Evolutionary conservation across 2,329 filamentous ascomycete genomes (phyloP), one percentile per base, ranked within the genome.

Genomic region (Colletotrichum ledebouriae): DNA sequence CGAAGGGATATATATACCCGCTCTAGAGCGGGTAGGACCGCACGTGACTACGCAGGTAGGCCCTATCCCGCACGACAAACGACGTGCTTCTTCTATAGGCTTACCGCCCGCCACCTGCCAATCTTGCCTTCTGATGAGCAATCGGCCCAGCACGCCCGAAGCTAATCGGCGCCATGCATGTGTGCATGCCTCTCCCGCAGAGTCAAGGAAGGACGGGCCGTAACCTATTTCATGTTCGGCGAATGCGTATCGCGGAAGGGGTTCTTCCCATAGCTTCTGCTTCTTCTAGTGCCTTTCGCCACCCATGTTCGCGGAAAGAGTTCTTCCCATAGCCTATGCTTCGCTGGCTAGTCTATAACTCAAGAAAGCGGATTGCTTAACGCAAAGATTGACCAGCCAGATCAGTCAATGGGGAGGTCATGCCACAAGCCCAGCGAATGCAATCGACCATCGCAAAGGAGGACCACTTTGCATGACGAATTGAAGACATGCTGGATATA

Each of bases 201-300:
- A 9, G 10, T n/a, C 3, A 47, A 37, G 57, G 57, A 33, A 39
- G 7, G 33, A 11, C 57, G 57, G 57, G 57, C 57, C 57, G 57
- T n/a, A 59, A 37, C 41, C 42, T 44, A 17, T 49, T 25, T 12
- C 29, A 39, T 22, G 6, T 13, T 22, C 25, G 9, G 37, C 37
- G 37, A 39, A 12, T 39, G 11, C 9, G 37, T 39, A 15, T 9
- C 37, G 37, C 11, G 37, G 37, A 39, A 39, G 15, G 11, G 3
- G 11, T 15, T 6, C 37, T 39, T 39, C 11, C 37, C 37, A 39
- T 39, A 7, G 29, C 6, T 12, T 39, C 37, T 39, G 37, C 37
- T 39, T 39, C 13, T 17, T 17, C 17, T 17, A 17, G 17, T 17
- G 17, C 17, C 17, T 17, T 17, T 17, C 17, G 17, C 17, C 17